Evolutionary conservation across 768 basidiomycete genomes (phyloP), one percentile per base, ranked within the genome.

Genomic region (Asterophora parasitica): DNA sequence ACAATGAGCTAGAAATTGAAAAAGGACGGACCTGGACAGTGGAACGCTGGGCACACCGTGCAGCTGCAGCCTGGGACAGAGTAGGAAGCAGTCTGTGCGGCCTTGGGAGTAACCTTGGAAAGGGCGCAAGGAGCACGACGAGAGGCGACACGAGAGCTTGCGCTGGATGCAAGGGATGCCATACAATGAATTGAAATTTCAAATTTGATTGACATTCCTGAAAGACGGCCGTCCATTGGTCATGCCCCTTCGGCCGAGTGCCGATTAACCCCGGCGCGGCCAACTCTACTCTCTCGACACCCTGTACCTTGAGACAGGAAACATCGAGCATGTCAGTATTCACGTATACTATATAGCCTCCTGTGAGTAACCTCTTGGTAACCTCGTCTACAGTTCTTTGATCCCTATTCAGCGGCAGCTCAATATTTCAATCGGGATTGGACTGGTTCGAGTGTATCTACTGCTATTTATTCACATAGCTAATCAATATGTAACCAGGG

Each of bases 91-190:
- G 72, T 58, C 56, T 78, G 76, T 17, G 68, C 61, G 35, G 75
- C 71, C 59, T 62, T 73, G 34, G 65, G 54, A 26, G 72, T 58
- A 33, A 66, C 57, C 52, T 68, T 70, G 16, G 69, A 59, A 28
- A 75, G 61, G 26, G 69, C 61, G 55, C 81, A 78, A 33, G 84
- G 71, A n/a, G 76, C 75, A 54, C 83, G 82, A 65, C 85, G 83
- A 48, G 82, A 75, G 44, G 77, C 78, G 53, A 76, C 73, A 54
- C 85, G 85, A 88, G 70, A 55, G 77, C 73, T 60, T 78, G 77
- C 15, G 80, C 71, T 43, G 72, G 78, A 70, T 46, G 78, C 75
- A 56, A 85, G 63, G 59, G 81, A 77, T 53, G 76, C 71, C 82
- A 88, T 87, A 71, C 71, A 31, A 46, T 50, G 39, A 46, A 48